Conservation (phyloP, 441 rosid genomes). For the Pelargonium exstipulatum region DNA sequence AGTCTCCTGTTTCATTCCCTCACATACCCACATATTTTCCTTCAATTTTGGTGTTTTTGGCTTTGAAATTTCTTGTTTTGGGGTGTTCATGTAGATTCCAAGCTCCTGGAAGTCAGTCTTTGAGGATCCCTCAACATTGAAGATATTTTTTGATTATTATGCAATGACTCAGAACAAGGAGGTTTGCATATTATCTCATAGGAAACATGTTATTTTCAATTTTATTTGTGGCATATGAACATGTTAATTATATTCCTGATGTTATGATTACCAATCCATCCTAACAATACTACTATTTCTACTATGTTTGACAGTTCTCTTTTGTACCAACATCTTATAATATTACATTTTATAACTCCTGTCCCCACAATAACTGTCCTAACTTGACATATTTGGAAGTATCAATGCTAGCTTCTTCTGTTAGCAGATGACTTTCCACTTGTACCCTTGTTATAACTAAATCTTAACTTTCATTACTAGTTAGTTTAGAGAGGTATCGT, state of each 20-base stretch:
- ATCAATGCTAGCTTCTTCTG: neutral
- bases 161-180: constrained; percentile 24
- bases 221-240: neutral
- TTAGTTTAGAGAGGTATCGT: neutral
- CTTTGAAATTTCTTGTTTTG: constrained; percentile 9
- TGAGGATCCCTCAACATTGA: constrained; percentile 29
- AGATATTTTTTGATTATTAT: constrained; percentile 30
- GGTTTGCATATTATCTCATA: constrained; percentile 9
- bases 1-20: neutral
- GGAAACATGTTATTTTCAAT: neutral
- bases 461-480: too few relatives aligned
- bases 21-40: neutral
- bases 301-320: neutral
- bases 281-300: neutral
- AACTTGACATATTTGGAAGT: neutral
- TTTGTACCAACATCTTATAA: neutral
- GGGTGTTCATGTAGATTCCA: constrained; percentile 20
- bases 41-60: neutral
- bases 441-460: neutral
- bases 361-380: neutral
- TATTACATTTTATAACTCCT: neutral
- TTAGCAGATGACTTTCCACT: neutral
- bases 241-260: neutral
- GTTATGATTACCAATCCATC: neutral
- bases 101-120: constrained; percentile 24